These are phyloP conservation scores for Pseudogymnoascus sp. DNA, from an alignment of 2,329 filamentous ascomycete genomes.

Conservation along the genomic window DNA sequence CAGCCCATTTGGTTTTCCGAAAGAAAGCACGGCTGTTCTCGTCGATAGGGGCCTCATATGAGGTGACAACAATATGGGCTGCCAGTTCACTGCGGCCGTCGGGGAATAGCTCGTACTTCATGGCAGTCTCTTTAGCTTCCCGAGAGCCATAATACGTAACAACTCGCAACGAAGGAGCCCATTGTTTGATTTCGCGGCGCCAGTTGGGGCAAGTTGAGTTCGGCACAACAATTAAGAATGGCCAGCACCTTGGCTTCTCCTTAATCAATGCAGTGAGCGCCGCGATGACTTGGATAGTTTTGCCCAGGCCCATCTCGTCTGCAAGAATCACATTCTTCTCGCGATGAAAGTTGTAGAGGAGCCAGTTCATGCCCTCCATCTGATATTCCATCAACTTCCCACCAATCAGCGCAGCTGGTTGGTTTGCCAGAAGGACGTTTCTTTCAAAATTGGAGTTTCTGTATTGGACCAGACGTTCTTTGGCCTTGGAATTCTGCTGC, in stretches of 20 bases:
- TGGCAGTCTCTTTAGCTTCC: conserved; percentile 65
- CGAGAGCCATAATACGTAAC: conserved; percentile 86
- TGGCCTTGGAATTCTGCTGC: conserved; percentile 44
- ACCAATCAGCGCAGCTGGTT: conserved; percentile 65
- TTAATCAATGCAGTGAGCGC: conserved; percentile 68
- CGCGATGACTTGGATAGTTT: conserved; percentile 88
- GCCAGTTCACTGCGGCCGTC: conserved; percentile 56
- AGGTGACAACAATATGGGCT: conserved; percentile 89
- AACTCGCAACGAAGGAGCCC: conserved; percentile 76
- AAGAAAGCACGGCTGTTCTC: conserved; percentile 59
- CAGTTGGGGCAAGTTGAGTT: conserved; percentile 97
- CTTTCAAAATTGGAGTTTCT: conserved; percentile 56
- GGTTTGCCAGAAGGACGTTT: conserved; percentile 57
- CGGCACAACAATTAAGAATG: conserved; percentile 86
- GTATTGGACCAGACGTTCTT: conserved; percentile 62
- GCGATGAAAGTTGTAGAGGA: conserved; percentile 80
- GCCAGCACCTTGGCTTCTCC: conserved; percentile 65
- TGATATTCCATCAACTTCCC: conserved; percentile 92
- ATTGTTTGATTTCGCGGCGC: conserved; percentile 91
- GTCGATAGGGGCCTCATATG: conserved; percentile 82
- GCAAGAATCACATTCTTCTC: conserved; percentile 83
- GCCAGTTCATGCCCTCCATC: conserved; percentile 87
- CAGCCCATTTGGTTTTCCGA: conserved; percentile 68
- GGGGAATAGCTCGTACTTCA: conserved; percentile 80
- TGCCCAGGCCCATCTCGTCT: conserved; percentile 97